Conservation (phyloP, 306 rosid genomes). For the Vicia faba region DNA sequence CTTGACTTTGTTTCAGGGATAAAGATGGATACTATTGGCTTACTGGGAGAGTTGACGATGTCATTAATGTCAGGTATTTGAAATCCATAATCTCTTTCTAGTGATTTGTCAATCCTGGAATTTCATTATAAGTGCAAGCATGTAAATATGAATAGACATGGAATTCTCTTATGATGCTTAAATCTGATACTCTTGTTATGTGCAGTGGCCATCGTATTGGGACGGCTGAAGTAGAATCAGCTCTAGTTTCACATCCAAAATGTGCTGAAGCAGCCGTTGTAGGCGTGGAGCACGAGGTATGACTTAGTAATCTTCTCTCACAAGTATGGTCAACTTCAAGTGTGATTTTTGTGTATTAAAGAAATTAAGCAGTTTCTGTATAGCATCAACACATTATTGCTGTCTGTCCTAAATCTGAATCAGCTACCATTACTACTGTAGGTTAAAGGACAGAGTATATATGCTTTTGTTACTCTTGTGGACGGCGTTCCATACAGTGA, state of each 20-base stretch:
- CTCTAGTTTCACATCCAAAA: conserved; percentile 84
- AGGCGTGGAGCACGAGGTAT: conserved; percentile 94
- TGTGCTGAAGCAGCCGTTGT: conserved; percentile 99
- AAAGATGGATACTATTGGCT: conserved; percentile 98
- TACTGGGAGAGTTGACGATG: conserved; percentile 99
- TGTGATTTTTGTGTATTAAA: not conserved
- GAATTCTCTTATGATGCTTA: conserved; percentile 13
- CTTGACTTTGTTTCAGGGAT: conserved; percentile 67
- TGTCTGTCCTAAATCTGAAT: conserved; percentile 30
- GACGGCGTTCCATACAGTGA: conserved; percentile 92
- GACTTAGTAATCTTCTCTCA: conserved; percentile 28
- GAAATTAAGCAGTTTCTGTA: conserved; percentile 17
- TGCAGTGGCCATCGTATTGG: conserved; percentile 99
- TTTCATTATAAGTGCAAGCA: conserved; percentile 13
- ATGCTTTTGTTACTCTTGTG: conserved; percentile 88
- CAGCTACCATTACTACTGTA: conserved; percentile 41
- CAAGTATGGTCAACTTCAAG: not conserved
- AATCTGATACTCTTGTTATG: conserved; percentile 24
- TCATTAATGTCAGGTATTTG: conserved; percentile 91
- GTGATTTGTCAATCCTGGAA: conserved; percentile 6
- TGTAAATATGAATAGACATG: conserved; percentile 20
- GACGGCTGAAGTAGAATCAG: conserved; percentile 99
- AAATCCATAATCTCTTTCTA: conserved; percentile 5
- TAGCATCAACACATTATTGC: conserved; percentile 23
- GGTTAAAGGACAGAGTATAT: conserved; percentile 98